Conservation (phyloP, 139 green algal genomes). For the Coccomyxa sp. region DNA sequence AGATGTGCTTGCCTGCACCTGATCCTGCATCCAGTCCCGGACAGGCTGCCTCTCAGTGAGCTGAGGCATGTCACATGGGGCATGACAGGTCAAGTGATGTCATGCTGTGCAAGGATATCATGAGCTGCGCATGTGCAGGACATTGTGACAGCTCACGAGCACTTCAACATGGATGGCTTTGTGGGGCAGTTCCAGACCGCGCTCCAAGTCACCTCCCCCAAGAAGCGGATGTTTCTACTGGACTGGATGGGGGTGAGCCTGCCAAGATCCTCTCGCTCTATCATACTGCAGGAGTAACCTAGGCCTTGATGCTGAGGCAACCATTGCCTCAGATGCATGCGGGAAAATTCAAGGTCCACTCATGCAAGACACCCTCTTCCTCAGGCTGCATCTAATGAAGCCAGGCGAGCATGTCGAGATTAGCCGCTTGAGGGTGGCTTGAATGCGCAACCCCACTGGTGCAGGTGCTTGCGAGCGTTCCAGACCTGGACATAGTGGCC, state of each 20-base stretch:
- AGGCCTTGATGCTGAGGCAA: too few relatives aligned
- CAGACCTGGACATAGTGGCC: constrained; percentile 83
- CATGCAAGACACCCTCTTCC: too few relatives aligned
- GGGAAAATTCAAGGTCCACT: too few relatives aligned
- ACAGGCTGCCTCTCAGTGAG: too few relatives aligned
- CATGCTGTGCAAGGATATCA: background rate
- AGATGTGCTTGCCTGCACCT: background rate
- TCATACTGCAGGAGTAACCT: background rate
- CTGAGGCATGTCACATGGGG: too few relatives aligned
- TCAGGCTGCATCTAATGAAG: too few relatives aligned
- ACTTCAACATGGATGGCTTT: constrained; percentile 77
- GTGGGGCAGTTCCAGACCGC: constrained; percentile 79
- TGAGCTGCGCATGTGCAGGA: constrained; percentile 35
- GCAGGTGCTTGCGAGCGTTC: constrained; percentile 76
- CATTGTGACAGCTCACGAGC: constrained; percentile 48
- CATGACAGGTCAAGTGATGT: background rate
- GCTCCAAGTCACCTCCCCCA: constrained; percentile 75
- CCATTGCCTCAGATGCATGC: too few relatives aligned
- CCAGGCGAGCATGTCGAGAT: too few relatives aligned
- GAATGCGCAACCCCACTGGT: too few relatives aligned
- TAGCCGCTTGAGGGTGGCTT: too few relatives aligned
- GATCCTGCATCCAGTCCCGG: too few relatives aligned
- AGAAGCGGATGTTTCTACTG: constrained; percentile 84
- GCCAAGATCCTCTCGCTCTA: background rate
- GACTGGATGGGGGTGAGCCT: constrained; percentile 61